Evolutionary conservation across 192 early-diverging fungal genomes (phyloP).

Genomic region (Linnemannia exigua): DNA sequence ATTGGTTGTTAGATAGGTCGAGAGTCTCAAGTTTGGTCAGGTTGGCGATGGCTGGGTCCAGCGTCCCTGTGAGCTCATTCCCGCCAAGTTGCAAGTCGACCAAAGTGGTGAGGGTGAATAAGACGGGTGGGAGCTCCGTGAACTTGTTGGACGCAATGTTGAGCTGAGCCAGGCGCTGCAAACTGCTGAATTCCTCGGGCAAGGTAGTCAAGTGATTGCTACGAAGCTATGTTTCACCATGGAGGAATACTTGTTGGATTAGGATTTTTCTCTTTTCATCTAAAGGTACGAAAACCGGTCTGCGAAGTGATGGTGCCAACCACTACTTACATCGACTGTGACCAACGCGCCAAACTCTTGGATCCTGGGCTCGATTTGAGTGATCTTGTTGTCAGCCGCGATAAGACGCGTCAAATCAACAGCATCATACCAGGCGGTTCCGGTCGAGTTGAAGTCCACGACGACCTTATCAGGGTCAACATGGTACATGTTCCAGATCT

Average conservation of each 20-base stretch:
- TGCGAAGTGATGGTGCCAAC: neutral
- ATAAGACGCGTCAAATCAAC: conserved; percentile 66
- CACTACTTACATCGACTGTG: conserved; percentile 63
- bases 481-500: conserved; percentile 72
- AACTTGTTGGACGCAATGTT: conserved; percentile 64
- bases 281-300: neutral
- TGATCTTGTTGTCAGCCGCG: conserved; percentile 66
- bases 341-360: conserved; percentile 65
- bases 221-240: conserved; percentile 55
- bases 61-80: conserved; percentile 52
- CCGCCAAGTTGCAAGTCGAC: conserved; percentile 54
- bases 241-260: no score
- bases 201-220: conserved; percentile 60
- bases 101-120: conserved; percentile 44
- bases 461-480: conserved; percentile 63
- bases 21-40: conserved; percentile 51
- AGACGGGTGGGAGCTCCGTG: conserved; percentile 51
- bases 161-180: conserved; percentile 52
- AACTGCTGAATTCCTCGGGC: conserved; percentile 53
- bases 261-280: neutral
- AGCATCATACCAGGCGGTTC: conserved; percentile 63
- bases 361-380: conserved; percentile 60
- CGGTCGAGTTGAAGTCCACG: conserved; percentile 62
- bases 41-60: conserved; percentile 49
- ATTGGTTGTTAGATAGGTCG: conserved; percentile 58